phyloP scores from a whole-genome alignment of 768 basidiomycete species.

The Kwoniella europaea region DNA sequence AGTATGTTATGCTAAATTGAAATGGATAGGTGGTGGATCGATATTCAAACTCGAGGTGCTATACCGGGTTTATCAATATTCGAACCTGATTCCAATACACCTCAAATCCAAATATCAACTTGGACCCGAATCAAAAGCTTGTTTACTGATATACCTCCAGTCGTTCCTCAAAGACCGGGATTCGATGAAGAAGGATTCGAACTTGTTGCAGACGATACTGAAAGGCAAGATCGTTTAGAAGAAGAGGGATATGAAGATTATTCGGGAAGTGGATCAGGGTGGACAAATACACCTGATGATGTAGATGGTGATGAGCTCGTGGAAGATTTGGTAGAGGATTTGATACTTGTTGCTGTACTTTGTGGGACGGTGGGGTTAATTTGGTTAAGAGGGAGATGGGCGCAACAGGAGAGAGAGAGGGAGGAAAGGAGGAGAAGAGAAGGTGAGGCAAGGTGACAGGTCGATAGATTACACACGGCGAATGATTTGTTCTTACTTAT shows the following conservation, averaged over 20 bases:
- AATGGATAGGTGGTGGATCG: constrained; percentile 41
- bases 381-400: constrained; percentile 78
- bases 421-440: constrained; percentile 59
- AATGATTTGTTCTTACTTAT: no score
- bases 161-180: background rate
- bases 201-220: background rate
- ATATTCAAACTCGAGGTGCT: constrained; percentile 37
- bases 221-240: background rate
- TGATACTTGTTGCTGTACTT: constrained; percentile 75
- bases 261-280: constrained; percentile 5
- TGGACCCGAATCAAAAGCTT: constrained; percentile 41
- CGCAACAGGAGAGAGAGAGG: constrained; percentile 69
- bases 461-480: no score
- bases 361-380: constrained; percentile 74
- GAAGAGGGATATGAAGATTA: constrained; percentile 26
- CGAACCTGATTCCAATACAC: constrained; percentile 20
- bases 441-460: constrained; percentile 6
- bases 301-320: constrained; percentile 72
- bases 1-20: background rate
- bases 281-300: constrained; percentile 21
- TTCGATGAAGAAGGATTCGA: background rate
- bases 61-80: constrained; percentile 45
- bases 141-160: constrained; percentile 19
- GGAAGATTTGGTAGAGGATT: constrained; percentile 75
- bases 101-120: constrained; percentile 11